Evolutionary conservation across 2,329 filamentous ascomycete species (phyloP), one percentile per base, ranked within the genome.

Genomic region (Fusarium hostae): DNA sequence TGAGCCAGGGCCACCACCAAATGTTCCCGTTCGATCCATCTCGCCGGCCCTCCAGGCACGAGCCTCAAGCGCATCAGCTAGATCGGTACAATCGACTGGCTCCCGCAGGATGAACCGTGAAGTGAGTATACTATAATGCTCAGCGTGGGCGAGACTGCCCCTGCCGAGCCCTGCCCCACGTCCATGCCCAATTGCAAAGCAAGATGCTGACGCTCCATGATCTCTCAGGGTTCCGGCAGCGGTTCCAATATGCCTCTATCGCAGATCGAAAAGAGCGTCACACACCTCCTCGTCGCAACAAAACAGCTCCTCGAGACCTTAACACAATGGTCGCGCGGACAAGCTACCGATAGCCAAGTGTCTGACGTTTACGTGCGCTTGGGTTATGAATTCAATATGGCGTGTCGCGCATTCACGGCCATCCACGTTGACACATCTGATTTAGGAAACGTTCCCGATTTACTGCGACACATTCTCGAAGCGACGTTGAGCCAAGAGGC

Each of bases 381-480:
- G 68, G 96, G 96, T 50, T 99, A 99, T 83, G 96, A 99, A 82
- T 99, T 99, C 87, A 99, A 99, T 83, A 96, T 99, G 85, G 96
- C 96, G 32, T 98, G 95, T 81, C 92, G 96, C 61, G 95, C 96
- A 68, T 99, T 99, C 82, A 94, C 94, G 77, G 94, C 95, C 64
- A 99, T 99, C 78, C 96, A 97, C 69, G 96, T 99, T 70, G 96
- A 99, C 78, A 98, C 95, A 3, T 89, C 90, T 30, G 96, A 99
- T 81, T 87, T 99, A 16, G 96, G 96, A 63, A 97, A 97, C 75
- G 96, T 99, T 5, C 96, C 96, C 9, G 96, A 99, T 80, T 86
- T 95, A 65, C 84, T 99, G 70, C 91, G 96, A 76, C 91, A 91
- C 66, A 98, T 99, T 63, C 88, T 99, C 59, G 96, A 99, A 82